Conservation (phyloP, 2,329 filamentous ascomycete genomes). For the Exophiala dermatitidis region DNA sequence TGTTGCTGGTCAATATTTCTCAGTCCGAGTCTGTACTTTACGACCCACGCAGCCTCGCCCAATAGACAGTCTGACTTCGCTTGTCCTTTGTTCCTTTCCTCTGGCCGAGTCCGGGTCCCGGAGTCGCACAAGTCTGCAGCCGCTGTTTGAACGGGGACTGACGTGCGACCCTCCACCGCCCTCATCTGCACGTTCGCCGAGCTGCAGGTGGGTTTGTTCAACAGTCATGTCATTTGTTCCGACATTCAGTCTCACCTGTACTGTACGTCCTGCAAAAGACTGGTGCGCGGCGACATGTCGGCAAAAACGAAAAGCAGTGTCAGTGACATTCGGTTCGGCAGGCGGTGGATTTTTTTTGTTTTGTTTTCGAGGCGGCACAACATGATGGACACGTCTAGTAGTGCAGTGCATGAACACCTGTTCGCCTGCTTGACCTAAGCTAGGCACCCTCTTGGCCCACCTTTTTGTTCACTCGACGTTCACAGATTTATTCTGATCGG, state of each 20-base stretch:
- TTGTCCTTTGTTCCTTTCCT: background rate
- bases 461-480: background rate
- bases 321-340: too few species aligned
- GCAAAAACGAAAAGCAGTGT: too few species aligned
- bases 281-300: too few species aligned
- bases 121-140: constrained; percentile 4
- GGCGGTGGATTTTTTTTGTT: too few species aligned
- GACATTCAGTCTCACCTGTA: too few species aligned
- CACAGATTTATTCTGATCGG: too few species aligned
- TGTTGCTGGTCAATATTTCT: background rate
- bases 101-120: background rate
- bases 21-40: background rate
- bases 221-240: background rate
- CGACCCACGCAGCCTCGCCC: background rate
- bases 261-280: too few species aligned
- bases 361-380: too few species aligned
- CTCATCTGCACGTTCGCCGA: constrained; percentile 4
- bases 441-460: too few species aligned
- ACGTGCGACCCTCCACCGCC: constrained; percentile 17
- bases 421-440: constrained; percentile 15
- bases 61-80: background rate
- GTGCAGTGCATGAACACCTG: constrained; percentile 25
- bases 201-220: background rate
- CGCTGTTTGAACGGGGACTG: constrained; percentile 15
- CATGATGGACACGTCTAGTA: background rate